These are phyloP conservation scores for Talaromyces sp. DNA, from an alignment of 2,329 filamentous ascomycete genomes.

Conservation along the genomic window DNA sequence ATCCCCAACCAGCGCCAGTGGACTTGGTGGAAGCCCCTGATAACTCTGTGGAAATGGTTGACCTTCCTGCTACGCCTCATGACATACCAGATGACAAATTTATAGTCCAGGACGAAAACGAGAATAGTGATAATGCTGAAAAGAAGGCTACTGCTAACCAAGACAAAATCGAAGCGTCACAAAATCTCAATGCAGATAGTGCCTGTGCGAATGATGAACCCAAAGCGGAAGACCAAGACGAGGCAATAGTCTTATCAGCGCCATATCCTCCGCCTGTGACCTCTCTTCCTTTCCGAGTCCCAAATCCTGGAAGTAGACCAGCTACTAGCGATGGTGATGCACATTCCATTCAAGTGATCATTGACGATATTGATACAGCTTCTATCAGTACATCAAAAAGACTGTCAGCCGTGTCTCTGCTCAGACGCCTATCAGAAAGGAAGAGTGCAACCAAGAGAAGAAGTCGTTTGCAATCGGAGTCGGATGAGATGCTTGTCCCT, in stretches of 20 bases:
- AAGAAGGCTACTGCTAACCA: not conserved
- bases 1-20: not conserved
- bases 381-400: constrained; percentile 30
- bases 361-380: constrained; percentile 37
- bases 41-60: constrained; percentile 8
- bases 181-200: not conserved
- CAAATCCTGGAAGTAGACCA: constrained; percentile 23
- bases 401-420: constrained; percentile 29
- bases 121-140: not conserved
- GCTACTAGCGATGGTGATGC: constrained; percentile 46
- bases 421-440: constrained; percentile 26
- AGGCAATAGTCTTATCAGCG: not conserved
- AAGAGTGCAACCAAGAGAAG: constrained; percentile 21
- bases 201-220: not conserved
- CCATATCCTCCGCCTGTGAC: constrained; percentile 8
- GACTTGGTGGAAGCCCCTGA: constrained; percentile 1
- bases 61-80: not conserved
- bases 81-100: not conserved
- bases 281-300: constrained; percentile 23
- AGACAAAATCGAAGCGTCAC: not conserved
- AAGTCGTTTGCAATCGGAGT: constrained; percentile 23
- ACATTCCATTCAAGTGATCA: constrained; percentile 65
- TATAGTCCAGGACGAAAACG: not conserved
- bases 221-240: not conserved
- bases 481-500: constrained; percentile 38